These are phyloP conservation scores for Periconia digitata DNA, from an alignment of 2,329 filamentous ascomycete species.

Conservation along the genomic window DNA sequence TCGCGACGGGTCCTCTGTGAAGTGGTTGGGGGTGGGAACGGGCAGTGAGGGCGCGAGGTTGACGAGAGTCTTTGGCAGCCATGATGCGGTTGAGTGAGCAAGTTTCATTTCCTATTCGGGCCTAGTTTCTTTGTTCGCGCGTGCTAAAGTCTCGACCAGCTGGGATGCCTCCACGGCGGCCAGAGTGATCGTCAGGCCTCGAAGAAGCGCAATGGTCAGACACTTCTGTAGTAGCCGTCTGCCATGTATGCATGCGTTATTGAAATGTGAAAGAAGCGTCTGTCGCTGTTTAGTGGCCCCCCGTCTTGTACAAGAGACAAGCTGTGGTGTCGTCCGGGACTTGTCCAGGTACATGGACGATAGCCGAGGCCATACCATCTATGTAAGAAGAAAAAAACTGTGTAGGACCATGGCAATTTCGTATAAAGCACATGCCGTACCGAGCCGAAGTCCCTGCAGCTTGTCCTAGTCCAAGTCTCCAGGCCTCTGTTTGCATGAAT, in stretches of 20 bases:
- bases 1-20: background rate
- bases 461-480: too few species aligned
- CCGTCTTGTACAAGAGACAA: too few species aligned
- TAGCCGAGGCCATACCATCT: too few species aligned
- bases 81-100: constrained; percentile 17
- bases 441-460: background rate
- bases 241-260: too few species aligned
- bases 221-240: background rate
- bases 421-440: background rate
- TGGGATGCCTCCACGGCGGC: background rate
- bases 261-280: too few species aligned
- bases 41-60: background rate
- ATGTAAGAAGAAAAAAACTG: too few species aligned
- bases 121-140: background rate
- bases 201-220: background rate
- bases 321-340: too few species aligned
- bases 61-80: background rate
- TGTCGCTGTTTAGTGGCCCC: background rate
- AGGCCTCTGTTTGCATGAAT: background rate
- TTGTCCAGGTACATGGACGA: background rate
- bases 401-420: background rate
- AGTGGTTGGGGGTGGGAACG: background rate
- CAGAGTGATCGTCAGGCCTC: background rate
- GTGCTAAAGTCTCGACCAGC: background rate
- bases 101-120: constrained; percentile 18